Evolutionary conservation across 768 basidiomycete genomes (phyloP).

Genomic region (Leccinellum albellum): DNA sequence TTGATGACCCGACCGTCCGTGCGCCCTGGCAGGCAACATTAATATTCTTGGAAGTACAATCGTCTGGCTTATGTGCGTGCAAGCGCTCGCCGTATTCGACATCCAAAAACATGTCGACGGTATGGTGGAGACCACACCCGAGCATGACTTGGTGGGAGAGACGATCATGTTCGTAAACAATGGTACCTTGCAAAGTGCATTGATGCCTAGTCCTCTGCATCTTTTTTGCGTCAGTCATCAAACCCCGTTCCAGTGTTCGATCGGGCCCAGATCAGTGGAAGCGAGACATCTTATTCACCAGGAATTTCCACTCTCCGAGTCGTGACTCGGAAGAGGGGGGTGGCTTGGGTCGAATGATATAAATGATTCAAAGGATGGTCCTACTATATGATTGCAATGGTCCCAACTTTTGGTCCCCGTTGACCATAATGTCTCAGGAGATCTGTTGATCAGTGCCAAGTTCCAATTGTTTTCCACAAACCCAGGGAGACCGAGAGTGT

Average conservation of each 20-base stretch:
- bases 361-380: too few species aligned
- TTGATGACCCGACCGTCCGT: too few species aligned
- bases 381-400: too few species aligned
- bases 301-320: neutral
- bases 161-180: slow-evolving; percentile 2
- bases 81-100: slow-evolving; percentile 42
- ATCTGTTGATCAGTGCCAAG: too few species aligned
- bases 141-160: slow-evolving; percentile 32
- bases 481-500: too few species aligned
- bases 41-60: neutral
- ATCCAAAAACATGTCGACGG: slow-evolving; percentile 39
- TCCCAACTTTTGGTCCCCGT: too few species aligned
- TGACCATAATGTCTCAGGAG: too few species aligned
- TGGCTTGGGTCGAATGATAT: fast-evolving
- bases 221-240: neutral
- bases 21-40: neutral
- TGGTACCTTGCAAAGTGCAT: neutral
- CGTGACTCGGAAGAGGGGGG: too few species aligned
- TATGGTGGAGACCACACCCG: slow-evolving; percentile 39
- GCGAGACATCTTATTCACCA: neutral
- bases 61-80: slow-evolving; percentile 13
- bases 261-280: neutral
- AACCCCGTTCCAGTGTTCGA: neutral
- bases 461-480: too few species aligned
- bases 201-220: neutral